Base-by-base conservation (phyloP, 116 monocot species). In the Zostera marina region DNA sequence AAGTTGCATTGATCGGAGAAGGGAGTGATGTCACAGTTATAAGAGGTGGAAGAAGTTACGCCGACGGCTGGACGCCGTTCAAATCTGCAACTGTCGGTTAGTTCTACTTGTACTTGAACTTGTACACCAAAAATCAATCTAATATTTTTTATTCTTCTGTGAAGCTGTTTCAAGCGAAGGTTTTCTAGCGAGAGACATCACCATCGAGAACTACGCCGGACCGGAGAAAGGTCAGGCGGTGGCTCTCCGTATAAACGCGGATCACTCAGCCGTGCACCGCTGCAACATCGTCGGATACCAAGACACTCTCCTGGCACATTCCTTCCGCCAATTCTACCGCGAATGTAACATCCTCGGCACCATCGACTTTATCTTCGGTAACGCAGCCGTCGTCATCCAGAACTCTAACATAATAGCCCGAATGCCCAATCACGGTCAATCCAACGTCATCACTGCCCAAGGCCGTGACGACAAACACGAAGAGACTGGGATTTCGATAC, bases 1-100 rank as follows among this genome's bases (percentile, higher is more conserved):
- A 98, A 66, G 66, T 98, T 8, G 77, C 79, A 48, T 38, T 98
- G 43, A n/a, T 90, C 7, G 98, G 98, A 0, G 89, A 85, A 0
- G 86, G 90, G 5, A 74, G 69, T 22, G 74, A 76, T 14, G 72
- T 59, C n/a, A 90, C 90, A 1, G 62, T 83, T 42, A 83, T 98
- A 52, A 77, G 47, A 9, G 85, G 80, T 12, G 73, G 59, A 58
- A 46, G 83, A 40, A 89, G 80, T 66, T 76, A 59, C 32, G 79
- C 64, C 17, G 83, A 74, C 11, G 83, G 81, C 3, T 98, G 98
- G 90, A 98, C 83, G 44, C 32, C 86, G 1, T 86, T 73, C 55
- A 20, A 39, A 0, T 81, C 86, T 22, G 86, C 86, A 12, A 86
- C 81, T 38, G 78, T 86, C 45, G 81, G 86, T 86, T 61, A 42